phyloP scores from a whole-genome alignment of 257 asterid species.

The Primulina tabacum region DNA sequence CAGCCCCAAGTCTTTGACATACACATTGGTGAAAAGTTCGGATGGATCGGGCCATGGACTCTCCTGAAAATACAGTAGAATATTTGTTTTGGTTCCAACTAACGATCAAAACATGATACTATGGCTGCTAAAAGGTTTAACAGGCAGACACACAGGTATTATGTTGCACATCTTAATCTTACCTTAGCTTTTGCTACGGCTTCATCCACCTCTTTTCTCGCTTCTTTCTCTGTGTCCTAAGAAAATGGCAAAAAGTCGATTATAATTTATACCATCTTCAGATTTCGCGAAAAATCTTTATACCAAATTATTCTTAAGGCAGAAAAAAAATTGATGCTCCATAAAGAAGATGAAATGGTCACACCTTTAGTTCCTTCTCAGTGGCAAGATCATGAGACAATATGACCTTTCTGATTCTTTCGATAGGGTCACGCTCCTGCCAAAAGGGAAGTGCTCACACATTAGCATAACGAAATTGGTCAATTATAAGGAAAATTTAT shows the following conservation, averaged over 20 bases:
- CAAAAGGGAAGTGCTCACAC: constrained; percentile 11
- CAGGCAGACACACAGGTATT: not conserved
- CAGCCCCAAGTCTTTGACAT: constrained; percentile 72
- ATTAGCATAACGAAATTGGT: not conserved
- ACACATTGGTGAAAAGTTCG: constrained; percentile 78
- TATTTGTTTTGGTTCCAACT: not conserved
- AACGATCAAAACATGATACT: not conserved
- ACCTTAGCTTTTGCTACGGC: constrained; percentile 99
- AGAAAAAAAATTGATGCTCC: not conserved
- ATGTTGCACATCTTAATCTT: constrained; percentile 14
- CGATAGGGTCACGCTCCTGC: constrained; percentile 98
- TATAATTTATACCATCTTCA: not conserved
- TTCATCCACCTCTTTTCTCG: constrained; percentile 80
- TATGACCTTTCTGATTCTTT: constrained; percentile 83
- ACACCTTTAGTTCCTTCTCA: constrained; percentile 88
- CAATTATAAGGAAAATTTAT: constrained; percentile 4
- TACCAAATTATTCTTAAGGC: not conserved
- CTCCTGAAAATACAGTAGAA: constrained; percentile 56
- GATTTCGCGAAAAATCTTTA: constrained; percentile 7
- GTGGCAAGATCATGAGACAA: constrained; percentile 70
- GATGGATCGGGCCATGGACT: constrained; percentile 85
- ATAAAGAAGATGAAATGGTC: constrained; percentile 1
- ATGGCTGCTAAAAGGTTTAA: constrained; percentile 2
- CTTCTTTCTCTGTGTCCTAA: constrained; percentile 88
- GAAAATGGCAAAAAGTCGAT: not conserved